A percentile compares a stretch with the other conserved stretches of the same genome.
Conservation (phyloP, 495 filamentous ascomycete species). For the Podospora bellae-mahoneyi region DNA sequence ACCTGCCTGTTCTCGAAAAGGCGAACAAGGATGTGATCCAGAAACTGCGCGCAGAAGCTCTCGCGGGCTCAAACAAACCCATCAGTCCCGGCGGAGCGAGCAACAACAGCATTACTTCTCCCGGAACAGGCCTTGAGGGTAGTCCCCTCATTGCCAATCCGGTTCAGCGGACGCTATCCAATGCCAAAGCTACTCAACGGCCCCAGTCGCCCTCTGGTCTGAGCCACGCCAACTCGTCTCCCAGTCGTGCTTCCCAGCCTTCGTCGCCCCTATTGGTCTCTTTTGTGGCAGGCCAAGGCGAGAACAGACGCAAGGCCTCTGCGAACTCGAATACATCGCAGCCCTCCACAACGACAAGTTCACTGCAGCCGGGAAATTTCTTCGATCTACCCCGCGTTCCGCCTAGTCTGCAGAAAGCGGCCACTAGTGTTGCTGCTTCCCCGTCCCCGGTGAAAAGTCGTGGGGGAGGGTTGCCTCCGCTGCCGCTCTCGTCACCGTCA, state of each 20-base stretch:
- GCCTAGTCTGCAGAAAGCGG: slow-evolving; percentile 56
- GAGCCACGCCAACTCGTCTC: slow-evolving; percentile 78
- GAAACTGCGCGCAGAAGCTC: slow-evolving; percentile 83
- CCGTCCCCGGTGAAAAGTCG: slow-evolving; percentile 74
- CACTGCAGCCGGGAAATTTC: slow-evolving; percentile 70
- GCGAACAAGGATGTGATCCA: slow-evolving; percentile 98
- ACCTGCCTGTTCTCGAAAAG: slow-evolving; percentile 92
- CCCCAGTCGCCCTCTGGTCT: slow-evolving; percentile 80
- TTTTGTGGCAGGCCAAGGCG: slow-evolving; percentile 71
- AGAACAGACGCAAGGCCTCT: slow-evolving; percentile 62
- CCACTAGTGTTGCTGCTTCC: slow-evolving; percentile 59
- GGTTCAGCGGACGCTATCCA: slow-evolving; percentile 78
- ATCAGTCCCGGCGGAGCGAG: slow-evolving; percentile 40
- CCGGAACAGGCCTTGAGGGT: slow-evolving; percentile 69
- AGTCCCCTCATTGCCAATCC: slow-evolving; percentile 78
- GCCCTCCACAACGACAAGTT: slow-evolving; percentile 63
- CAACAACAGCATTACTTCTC: slow-evolving; percentile 42
- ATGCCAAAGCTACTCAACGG: slow-evolving; percentile 67
- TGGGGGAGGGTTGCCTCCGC: slow-evolving; percentile 51
- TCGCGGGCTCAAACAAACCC: slow-evolving; percentile 60
- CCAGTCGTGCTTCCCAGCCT: slow-evolving; percentile 83
- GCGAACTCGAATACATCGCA: slow-evolving; percentile 82
- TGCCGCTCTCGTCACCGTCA: slow-evolving; percentile 48
- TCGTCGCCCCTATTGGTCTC: slow-evolving; percentile 91
- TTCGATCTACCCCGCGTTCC: slow-evolving; percentile 66